A percentile compares a stretch with the other conserved stretches of the same genome.
Conservation (phyloP, 2,329 filamentous ascomycete species). For the Trichophyton simii region DNA sequence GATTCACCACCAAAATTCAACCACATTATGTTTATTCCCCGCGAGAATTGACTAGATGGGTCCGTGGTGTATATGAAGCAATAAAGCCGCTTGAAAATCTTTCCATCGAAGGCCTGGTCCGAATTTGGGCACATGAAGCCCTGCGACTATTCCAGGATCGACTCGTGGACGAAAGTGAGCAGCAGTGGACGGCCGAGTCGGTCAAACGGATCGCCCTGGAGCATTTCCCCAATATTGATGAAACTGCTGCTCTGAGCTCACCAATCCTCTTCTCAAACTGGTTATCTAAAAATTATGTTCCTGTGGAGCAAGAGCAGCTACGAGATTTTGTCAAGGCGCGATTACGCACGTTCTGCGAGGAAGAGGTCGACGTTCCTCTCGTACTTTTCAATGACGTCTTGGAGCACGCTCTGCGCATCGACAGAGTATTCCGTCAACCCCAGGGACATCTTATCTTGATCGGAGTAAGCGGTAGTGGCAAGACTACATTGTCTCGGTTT, state of each 20-base stretch:
- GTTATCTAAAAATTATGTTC: slow-evolving; percentile 97
- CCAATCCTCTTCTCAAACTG: slow-evolving; percentile 98
- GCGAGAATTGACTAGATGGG: slow-evolving; percentile 95
- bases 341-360: slow-evolving; percentile 95
- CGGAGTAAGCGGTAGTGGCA: slow-evolving; percentile 94
- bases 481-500: slow-evolving; percentile 94
- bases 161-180: slow-evolving; percentile 85
- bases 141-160: slow-evolving; percentile 93
- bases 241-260: slow-evolving; percentile 73
- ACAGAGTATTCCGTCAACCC: slow-evolving; percentile 95
- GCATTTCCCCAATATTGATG: slow-evolving; percentile 90
- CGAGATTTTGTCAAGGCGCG: slow-evolving; percentile 96
- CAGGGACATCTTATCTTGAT: slow-evolving; percentile 98
- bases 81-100: slow-evolving; percentile 83
- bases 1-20: slow-evolving; percentile 92
- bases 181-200: slow-evolving; percentile 85
- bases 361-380: slow-evolving; percentile 95
- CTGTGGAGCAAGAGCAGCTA: slow-evolving; percentile 86
- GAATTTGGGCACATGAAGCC: slow-evolving; percentile 97
- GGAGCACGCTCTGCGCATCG: slow-evolving; percentile 94
- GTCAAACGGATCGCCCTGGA: slow-evolving; percentile 78
- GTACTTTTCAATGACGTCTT: slow-evolving; percentile 99
- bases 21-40: slow-evolving; percentile 99
- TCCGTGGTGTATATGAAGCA: slow-evolving; percentile 91
- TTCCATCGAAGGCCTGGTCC: slow-evolving; percentile 77